Base-by-base conservation (phyloP, 176 grass and related monocot genomes). In the Olyra latifolia region DNA sequence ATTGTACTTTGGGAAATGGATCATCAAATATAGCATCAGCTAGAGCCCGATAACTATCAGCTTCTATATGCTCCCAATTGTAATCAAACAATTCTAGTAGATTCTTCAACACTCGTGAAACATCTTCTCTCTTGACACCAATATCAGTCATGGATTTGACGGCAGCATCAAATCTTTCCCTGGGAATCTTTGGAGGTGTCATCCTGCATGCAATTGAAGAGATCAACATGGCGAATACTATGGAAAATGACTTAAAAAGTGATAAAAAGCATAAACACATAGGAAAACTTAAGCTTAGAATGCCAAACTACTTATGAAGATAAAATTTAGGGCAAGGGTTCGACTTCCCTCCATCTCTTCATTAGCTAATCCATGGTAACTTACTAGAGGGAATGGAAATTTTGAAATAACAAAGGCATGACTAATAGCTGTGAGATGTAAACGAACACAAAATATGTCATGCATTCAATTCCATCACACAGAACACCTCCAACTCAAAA, bases 11-110 rank as follows among this genome's bases (percentile, higher is more conserved):
- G 71, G 86, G 50, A 45, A 87, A 80, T 49, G 80, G 57, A 52
- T 49, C 7, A 8, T 85, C 76, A 82, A 90, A 62, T 65, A 94
- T 58, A 59, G 85, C 83, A 81, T 94, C 83, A 20, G 74, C 88
- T 70, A 98, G 84, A 67, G 52, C 65, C 1, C 14, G 66, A 42
- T 87, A 98, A 56, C 75, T 83, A 68, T 98, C 95, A 14, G 89
- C 91, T 86, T 98, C 95, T 69, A 98, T 94, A 83, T 87, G 53
- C 32, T 89, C 95, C 95, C 95, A 98, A 3, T 89, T 89, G 61
- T 83, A 41, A 3, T 87, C 85, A 46, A 68, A 98, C 67, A 76
- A 54, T 32, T 42, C 14, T 25, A 94, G 72, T 56, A 98, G 85
- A 6, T 80, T 66, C 38, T 80, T 73, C 58, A 98, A 49, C 29